These are phyloP conservation scores for Yarrowia galli DNA, from an alignment of 1,139 yeast species.

Conservation along the genomic window DNA sequence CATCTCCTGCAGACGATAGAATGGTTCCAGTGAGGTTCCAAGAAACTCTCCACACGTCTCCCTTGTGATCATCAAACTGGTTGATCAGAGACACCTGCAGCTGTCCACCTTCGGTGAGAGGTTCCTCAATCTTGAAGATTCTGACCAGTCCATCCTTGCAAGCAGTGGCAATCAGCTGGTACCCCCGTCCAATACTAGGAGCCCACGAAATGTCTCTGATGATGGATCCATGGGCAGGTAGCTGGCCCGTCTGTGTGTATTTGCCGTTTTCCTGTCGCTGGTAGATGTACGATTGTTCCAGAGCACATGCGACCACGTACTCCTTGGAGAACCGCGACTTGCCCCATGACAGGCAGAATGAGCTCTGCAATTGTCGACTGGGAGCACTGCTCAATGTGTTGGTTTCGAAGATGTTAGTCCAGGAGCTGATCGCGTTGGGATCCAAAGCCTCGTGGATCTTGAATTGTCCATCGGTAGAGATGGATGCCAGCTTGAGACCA, in stretches of 20 bases:
- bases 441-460: constrained; percentile 89
- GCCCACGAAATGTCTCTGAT: constrained; percentile 96
- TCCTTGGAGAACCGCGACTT: constrained; percentile 85
- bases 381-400: constrained; percentile 70
- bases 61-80: constrained; percentile 75
- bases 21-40: constrained; percentile 94
- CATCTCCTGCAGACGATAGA: constrained; percentile 93
- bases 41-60: constrained; percentile 94
- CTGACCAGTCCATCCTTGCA: constrained; percentile 93
- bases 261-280: constrained; percentile 58
- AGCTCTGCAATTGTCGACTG: constrained; percentile 82
- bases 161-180: constrained; percentile 90
- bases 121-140: constrained; percentile 66
- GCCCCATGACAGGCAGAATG: constrained; percentile 91
- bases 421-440: constrained; percentile 80
- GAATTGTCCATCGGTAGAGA: constrained; percentile 89
- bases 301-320: constrained; percentile 81
- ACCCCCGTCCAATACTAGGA: constrained; percentile 91
- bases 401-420: constrained; percentile 77
- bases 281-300: constrained; percentile 85
- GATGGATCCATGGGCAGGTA: constrained; percentile 81
- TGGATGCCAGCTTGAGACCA: constrained; percentile 83
- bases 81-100: constrained; percentile 59
- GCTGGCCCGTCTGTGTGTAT: constrained; percentile 56
- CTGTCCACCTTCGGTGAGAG: constrained; percentile 42